Evolutionary conservation across 2,329 filamentous ascomycete species (phyloP).

Genomic region (Helminthosporium solani): DNA sequence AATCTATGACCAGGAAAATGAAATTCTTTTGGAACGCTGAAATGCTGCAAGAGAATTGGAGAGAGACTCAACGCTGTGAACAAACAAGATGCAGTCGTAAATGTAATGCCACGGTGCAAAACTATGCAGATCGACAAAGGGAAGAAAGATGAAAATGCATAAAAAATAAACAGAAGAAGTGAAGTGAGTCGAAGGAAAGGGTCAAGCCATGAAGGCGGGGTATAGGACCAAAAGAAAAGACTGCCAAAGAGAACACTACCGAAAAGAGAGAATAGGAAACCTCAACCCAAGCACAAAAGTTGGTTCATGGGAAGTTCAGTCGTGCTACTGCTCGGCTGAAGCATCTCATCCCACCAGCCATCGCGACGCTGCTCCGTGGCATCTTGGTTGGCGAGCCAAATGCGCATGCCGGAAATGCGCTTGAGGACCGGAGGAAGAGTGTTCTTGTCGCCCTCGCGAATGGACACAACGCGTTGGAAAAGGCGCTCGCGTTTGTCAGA

Average conservation of each 20-base stretch:
- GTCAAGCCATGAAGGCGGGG: background rate
- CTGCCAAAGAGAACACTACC: background rate
- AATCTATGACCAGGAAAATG: no score
- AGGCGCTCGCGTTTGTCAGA: conserved; percentile 33
- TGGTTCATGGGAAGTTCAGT: conserved; percentile 15
- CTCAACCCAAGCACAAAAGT: conserved; percentile 20
- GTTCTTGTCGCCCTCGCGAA: conserved; percentile 36
- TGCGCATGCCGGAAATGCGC: conserved; percentile 30
- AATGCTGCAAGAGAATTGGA: no score
- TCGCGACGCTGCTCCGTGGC: conserved; percentile 18
- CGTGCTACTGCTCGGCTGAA: conserved; percentile 30
- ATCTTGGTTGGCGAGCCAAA: conserved; percentile 36
- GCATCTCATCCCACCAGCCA: conserved; percentile 40
- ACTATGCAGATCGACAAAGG: background rate
- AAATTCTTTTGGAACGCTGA: no score
- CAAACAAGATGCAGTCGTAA: no score
- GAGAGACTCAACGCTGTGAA: no score
- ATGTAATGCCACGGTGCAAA: background rate
- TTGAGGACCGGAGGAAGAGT: conserved; percentile 32
- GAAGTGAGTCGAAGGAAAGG: background rate
- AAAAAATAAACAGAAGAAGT: background rate
- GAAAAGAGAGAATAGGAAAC: background rate
- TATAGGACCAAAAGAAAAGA: background rate
- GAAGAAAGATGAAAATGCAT: background rate
- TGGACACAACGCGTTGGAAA: conserved; percentile 34